Evolutionary conservation across 202 grass and related monocot genomes (phyloP).

Genomic region (Setaria italica): DNA sequence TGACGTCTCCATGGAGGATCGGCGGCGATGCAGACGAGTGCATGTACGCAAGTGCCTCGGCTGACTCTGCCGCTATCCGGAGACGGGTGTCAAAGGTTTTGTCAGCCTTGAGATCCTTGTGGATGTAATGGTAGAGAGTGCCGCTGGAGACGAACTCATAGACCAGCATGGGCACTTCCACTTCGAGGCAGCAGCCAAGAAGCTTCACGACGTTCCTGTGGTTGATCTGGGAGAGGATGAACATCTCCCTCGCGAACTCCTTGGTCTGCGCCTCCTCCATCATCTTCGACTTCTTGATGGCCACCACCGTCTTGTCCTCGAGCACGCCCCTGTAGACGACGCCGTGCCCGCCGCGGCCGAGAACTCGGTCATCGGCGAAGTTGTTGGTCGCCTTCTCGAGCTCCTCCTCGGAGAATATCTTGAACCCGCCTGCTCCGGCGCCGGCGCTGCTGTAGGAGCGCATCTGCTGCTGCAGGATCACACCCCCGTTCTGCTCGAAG

Average conservation of each 20-base stretch:
- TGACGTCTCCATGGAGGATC: slow-evolving; percentile 80
- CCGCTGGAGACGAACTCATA: slow-evolving; percentile 79
- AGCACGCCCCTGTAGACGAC: slow-evolving; percentile 69
- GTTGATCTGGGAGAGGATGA: slow-evolving; percentile 85
- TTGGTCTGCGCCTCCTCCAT: slow-evolving; percentile 53
- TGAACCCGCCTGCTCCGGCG: slow-evolving; percentile 44
- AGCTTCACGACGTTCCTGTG: slow-evolving; percentile 88
- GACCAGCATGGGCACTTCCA: slow-evolving; percentile 80
- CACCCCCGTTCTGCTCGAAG: slow-evolving; percentile 77
- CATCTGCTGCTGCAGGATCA: slow-evolving; percentile 72
- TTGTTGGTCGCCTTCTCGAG: slow-evolving; percentile 69
- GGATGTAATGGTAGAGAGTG: slow-evolving; percentile 71
- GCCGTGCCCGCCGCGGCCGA: slow-evolving; percentile 70
- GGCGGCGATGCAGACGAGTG: slow-evolving; percentile 77
- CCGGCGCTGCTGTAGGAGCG: background rate
- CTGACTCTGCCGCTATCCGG: slow-evolving; percentile 70
- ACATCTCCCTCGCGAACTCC: slow-evolving; percentile 74
- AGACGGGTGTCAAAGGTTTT: slow-evolving; percentile 40
- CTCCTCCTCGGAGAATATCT: slow-evolving; percentile 67
- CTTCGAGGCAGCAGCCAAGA: slow-evolving; percentile 85
- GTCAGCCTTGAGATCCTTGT: background rate
- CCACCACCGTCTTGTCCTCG: slow-evolving; percentile 52
- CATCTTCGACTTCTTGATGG: slow-evolving; percentile 80
- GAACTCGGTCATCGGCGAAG: slow-evolving; percentile 42
- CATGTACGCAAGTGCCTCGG: slow-evolving; percentile 75